Evolutionary conservation across 257 asterid species (phyloP).

Genomic region (Schizonepeta tenuifolia): DNA sequence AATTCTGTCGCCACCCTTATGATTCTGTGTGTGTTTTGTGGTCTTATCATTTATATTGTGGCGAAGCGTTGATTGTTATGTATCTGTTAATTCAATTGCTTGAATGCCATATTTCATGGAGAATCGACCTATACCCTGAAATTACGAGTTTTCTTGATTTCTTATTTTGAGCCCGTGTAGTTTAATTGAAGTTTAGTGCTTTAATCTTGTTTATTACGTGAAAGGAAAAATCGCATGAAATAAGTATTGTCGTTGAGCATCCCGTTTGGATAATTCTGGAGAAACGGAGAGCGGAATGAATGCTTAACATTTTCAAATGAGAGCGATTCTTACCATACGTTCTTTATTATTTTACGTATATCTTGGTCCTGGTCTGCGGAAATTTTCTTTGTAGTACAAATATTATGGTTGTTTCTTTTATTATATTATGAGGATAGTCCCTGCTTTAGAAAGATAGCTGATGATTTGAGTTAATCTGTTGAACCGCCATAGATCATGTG

Average conservation of each 20-base stretch:
- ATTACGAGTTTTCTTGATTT: conserved; percentile 14
- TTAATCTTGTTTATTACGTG: not conserved
- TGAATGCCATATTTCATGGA: conserved; percentile 6
- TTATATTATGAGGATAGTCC: not conserved
- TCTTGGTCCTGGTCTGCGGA: not conserved
- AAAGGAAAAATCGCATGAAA: not conserved
- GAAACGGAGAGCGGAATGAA: not conserved
- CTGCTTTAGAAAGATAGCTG: not conserved
- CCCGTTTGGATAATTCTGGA: not conserved
- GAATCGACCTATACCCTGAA: conserved; percentile 3
- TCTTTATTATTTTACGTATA: not conserved
- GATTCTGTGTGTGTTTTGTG: not conserved
- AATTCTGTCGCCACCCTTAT: conserved; percentile 22
- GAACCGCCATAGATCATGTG: too few species aligned
- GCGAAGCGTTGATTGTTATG: conserved; percentile 14
- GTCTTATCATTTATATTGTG: not conserved
- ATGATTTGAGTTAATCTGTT: too few species aligned
- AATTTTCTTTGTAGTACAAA: not conserved
- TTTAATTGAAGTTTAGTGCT: not conserved
- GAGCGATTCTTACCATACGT: not conserved
- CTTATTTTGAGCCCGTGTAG: conserved; percentile 1
- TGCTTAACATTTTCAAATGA: not conserved
- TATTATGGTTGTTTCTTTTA: not conserved
- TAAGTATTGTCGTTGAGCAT: not conserved
- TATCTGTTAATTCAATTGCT: conserved; percentile 1